These are phyloP conservation scores for Yarrowia sp. DNA, from an alignment of 805 yeast species.

Conservation along the genomic window DNA sequence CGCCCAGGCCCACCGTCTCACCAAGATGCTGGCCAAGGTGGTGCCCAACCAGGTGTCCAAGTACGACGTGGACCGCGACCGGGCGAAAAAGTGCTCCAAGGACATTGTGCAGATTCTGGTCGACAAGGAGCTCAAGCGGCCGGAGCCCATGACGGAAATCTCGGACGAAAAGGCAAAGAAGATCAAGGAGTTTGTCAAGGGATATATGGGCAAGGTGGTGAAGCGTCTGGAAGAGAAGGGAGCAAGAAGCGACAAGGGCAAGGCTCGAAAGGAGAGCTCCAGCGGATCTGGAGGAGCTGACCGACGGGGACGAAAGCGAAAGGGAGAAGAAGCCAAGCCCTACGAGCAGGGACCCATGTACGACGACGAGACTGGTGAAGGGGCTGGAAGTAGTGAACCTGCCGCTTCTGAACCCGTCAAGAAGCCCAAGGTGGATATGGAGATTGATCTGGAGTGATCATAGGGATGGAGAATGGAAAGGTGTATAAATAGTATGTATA, in stretches of 20 bases:
- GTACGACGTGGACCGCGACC: conserved; percentile 69
- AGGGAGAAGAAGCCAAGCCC: neutral
- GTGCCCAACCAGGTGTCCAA: conserved; percentile 81
- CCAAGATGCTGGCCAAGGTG: conserved; percentile 66
- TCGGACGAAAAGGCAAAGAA: conserved; percentile 71
- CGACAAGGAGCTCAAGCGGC: conserved; percentile 65
- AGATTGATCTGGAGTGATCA: conserved; percentile 32
- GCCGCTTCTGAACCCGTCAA: conserved; percentile 5
- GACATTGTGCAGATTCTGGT: conserved; percentile 75
- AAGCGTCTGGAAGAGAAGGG: conserved; percentile 27
- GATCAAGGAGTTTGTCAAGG: conserved; percentile 65
- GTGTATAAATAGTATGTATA: conserved; percentile 27
- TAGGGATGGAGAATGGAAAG: neutral
- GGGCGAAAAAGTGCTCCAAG: conserved; percentile 75
- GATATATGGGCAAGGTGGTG: conserved; percentile 45
- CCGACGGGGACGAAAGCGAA: neutral
- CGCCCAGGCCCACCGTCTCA: conserved; percentile 43
- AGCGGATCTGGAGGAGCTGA: neutral
- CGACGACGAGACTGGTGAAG: neutral
- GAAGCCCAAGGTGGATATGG: conserved; percentile 35
- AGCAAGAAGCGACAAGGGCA: neutral
- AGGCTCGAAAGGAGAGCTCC: neutral
- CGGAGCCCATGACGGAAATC: conserved; percentile 60
- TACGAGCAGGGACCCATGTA: neutral
- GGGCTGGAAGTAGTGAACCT: too few species aligned